These are phyloP conservation scores for Juglanconis oblonga DNA, from an alignment of 2,329 filamentous ascomycete genomes.

Conservation along the genomic window DNA sequence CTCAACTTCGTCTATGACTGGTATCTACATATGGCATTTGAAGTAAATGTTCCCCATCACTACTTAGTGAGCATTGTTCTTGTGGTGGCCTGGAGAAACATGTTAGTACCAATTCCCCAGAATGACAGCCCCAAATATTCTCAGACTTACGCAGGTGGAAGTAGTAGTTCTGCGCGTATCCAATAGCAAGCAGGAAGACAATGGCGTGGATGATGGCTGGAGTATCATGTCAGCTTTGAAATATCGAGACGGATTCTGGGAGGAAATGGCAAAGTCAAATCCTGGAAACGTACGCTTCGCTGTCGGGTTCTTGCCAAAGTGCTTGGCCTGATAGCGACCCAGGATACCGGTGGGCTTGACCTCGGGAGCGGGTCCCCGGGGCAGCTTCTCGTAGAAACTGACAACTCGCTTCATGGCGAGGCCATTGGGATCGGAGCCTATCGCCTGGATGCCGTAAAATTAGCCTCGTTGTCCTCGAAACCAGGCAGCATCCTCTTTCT, in stretches of 20 bases:
- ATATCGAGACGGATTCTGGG: background rate
- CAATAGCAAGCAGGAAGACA: slow-evolving; percentile 71
- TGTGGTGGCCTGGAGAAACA: slow-evolving; percentile 79
- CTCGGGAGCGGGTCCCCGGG: slow-evolving; percentile 85
- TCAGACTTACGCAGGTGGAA: slow-evolving; percentile 90
- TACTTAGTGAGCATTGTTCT: slow-evolving; percentile 97
- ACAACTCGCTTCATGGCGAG: slow-evolving; percentile 97
- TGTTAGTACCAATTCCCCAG: background rate
- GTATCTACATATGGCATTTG: slow-evolving; percentile 14
- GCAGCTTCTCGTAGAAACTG: slow-evolving; percentile 98
- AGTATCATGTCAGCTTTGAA: slow-evolving; percentile 10
- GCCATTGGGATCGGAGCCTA: slow-evolving; percentile 92
- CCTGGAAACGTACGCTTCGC: slow-evolving; percentile 72
- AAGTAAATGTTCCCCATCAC: slow-evolving; percentile 13
- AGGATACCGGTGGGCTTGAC: slow-evolving; percentile 77
- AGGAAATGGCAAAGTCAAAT: background rate
- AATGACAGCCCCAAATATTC: background rate
- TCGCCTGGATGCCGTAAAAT: slow-evolving; percentile 60
- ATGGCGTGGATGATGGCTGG: slow-evolving; percentile 87
- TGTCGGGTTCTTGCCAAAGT: slow-evolving; percentile 94
- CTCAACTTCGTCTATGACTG: slow-evolving; percentile 14
- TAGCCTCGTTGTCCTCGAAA: background rate
- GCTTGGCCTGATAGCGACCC: slow-evolving; percentile 82
- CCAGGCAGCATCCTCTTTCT: background rate
- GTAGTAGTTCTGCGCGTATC: slow-evolving; percentile 99